Evolutionary conservation across 208 protist genomes (phyloP).

Genomic region (Angomonas desouzai): DNA sequence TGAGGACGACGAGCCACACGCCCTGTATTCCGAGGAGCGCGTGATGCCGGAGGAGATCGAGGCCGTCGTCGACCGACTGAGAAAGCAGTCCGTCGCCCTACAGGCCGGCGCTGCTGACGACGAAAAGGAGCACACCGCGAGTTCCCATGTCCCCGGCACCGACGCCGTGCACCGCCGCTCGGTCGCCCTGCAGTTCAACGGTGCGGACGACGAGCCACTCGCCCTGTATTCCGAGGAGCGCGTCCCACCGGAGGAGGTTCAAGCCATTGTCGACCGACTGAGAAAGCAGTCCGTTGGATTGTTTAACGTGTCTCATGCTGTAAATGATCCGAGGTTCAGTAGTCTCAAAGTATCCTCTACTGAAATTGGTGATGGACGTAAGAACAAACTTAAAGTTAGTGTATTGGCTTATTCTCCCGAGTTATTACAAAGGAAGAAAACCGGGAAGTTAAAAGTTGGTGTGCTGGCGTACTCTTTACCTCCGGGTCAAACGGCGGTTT

Average conservation of each 20-base stretch:
- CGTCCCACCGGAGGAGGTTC: slow-evolving; percentile 1
- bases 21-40: neutral
- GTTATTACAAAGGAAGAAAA: neutral
- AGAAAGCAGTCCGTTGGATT: neutral
- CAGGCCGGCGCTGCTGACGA: slow-evolving; percentile 2
- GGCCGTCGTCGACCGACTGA: neutral
- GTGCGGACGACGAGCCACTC: neutral
- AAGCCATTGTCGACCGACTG: neutral
- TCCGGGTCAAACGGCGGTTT: neutral
- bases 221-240: neutral
- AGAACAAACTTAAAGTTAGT: neutral
- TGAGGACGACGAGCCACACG: neutral
- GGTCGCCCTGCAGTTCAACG: slow-evolving; percentile 10
- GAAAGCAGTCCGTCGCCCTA: neutral
- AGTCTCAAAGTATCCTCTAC: neutral
- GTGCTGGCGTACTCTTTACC: neutral
- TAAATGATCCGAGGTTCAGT: no score
- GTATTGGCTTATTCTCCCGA: slow-evolving; percentile 2
- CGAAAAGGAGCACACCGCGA: neutral
- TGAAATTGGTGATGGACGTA: neutral
- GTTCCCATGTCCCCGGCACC: neutral
- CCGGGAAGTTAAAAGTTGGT: neutral
- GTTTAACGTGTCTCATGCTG: no score
- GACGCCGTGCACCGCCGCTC: slow-evolving; percentile 9
- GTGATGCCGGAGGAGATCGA: neutral